Conservation (phyloP, 2,329 filamentous ascomycete genomes). For the Rutstroemia sp. region DNA sequence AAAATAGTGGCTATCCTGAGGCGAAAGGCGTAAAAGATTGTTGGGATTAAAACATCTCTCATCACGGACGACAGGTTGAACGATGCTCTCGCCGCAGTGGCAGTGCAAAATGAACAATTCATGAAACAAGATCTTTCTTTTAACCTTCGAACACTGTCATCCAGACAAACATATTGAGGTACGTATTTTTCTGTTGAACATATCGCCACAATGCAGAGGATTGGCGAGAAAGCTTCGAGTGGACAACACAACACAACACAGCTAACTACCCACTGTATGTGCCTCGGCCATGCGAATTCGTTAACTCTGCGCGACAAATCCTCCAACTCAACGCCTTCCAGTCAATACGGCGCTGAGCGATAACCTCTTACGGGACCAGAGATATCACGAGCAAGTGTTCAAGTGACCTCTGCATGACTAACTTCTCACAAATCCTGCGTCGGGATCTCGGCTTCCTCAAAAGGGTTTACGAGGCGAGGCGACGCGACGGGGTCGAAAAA, state of each 20-base stretch:
- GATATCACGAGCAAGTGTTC: constrained; percentile 1
- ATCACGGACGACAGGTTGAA: constrained; percentile 7
- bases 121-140: not conserved
- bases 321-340: not conserved
- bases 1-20: not conserved
- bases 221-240: not conserved
- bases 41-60: constrained; percentile 3
- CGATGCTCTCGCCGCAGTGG: constrained; percentile 6
- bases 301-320: too few species aligned
- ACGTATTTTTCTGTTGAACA: not conserved
- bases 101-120: not conserved
- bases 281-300: too few species aligned
- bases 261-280: too few species aligned
- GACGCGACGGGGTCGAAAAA: too few species aligned
- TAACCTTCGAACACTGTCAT: not conserved
- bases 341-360: not conserved
- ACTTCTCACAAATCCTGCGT: not conserved
- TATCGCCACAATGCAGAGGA: not conserved
- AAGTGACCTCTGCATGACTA: constrained; percentile 6
- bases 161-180: not conserved
- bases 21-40: constrained; percentile 5
- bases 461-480: too few species aligned
- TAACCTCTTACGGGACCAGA: not conserved
- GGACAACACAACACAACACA: too few species aligned
- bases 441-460: too few species aligned